These are phyloP conservation scores for Gentiana dahurica DNA, from an alignment of 257 asterid genomes.

Conservation along the genomic window DNA sequence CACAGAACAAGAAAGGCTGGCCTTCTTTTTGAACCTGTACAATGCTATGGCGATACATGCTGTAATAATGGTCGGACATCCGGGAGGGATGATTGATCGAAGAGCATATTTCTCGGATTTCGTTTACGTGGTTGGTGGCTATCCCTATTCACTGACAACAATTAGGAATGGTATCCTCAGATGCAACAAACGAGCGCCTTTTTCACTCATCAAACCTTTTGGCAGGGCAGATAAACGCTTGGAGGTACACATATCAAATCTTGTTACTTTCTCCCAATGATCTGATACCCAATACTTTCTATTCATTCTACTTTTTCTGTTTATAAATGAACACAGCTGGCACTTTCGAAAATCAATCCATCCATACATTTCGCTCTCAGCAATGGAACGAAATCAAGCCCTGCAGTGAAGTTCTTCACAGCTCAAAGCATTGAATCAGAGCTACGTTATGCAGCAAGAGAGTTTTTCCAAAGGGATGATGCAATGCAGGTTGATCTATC, in stretches of 20 bases:
- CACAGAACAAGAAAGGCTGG: slow-evolving; percentile 55
- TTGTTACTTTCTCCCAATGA: not conserved
- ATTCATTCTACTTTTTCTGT: not conserved
- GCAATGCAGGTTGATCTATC: slow-evolving; percentile 68
- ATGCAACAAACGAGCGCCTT: slow-evolving; percentile 74
- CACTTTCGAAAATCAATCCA: slow-evolving; percentile 44
- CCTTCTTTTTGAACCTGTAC: slow-evolving; percentile 81
- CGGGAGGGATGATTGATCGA: slow-evolving; percentile 79
- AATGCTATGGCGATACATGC: slow-evolving; percentile 90
- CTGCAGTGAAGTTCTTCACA: slow-evolving; percentile 56
- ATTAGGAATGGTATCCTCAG: slow-evolving; percentile 77
- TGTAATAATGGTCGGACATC: slow-evolving; percentile 71
- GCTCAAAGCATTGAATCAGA: slow-evolving; percentile 56
- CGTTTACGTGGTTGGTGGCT: slow-evolving; percentile 73
- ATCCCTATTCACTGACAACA: slow-evolving; percentile 54
- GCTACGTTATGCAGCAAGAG: slow-evolving; percentile 58
- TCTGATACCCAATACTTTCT: not conserved
- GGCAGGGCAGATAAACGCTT: slow-evolving; percentile 61
- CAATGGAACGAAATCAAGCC: slow-evolving; percentile 82
- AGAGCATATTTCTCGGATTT: slow-evolving; percentile 70
- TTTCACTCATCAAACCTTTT: slow-evolving; percentile 59
- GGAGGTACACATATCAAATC: slow-evolving; percentile 37
- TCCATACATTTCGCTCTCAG: slow-evolving; percentile 75
- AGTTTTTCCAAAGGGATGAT: slow-evolving; percentile 69
- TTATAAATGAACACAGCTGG: slow-evolving; percentile 32